Percentiles rank a stretch among this genome's conserved stretches.
Evolutionary conservation across 2,329 filamentous ascomycete genomes (phyloP).

Genomic region (Cytospora leucostoma): DNA sequence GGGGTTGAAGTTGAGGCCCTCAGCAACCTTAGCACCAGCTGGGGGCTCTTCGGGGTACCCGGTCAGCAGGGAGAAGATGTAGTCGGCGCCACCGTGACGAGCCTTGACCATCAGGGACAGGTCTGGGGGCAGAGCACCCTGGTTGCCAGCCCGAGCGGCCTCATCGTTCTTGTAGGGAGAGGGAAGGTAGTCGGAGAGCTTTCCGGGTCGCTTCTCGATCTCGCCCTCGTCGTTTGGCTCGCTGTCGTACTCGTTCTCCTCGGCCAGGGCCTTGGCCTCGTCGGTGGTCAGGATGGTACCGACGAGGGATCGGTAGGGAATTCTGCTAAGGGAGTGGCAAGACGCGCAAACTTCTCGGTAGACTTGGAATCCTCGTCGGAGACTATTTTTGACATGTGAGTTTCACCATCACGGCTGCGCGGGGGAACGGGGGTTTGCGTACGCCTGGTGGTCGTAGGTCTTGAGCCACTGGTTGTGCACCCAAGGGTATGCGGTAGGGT

Average conservation of each 20-base stretch:
- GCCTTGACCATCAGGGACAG: slow-evolving; percentile 97
- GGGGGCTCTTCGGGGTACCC: slow-evolving; percentile 97
- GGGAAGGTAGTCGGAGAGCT: slow-evolving; percentile 96
- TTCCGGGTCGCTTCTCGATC: slow-evolving; percentile 97
- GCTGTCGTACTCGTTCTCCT: slow-evolving; percentile 97
- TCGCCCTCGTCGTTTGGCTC: slow-evolving; percentile 98
- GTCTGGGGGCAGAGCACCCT: slow-evolving; percentile 95
- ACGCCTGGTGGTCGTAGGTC: slow-evolving; percentile 97
- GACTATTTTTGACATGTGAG: slow-evolving; percentile 57
- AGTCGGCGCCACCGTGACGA: slow-evolving; percentile 95
- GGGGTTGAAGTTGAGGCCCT: slow-evolving; percentile 98
- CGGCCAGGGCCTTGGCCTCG: slow-evolving; percentile 94
- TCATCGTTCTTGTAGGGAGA: slow-evolving; percentile 98
- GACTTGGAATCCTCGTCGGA: slow-evolving; percentile 98
- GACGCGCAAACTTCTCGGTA: slow-evolving; percentile 98
- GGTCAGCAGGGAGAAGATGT: slow-evolving; percentile 95
- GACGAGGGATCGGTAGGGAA: slow-evolving; percentile 91
- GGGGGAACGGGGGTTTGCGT: slow-evolving; percentile 49
- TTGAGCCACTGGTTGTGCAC: slow-evolving; percentile 89
- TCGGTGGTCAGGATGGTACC: slow-evolving; percentile 92
- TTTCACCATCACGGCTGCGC: slow-evolving; percentile 7
- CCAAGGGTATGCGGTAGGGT: slow-evolving; percentile 92
- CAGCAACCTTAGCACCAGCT: slow-evolving; percentile 79
- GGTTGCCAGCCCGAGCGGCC: slow-evolving; percentile 96
- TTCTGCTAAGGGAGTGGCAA: slow-evolving; percentile 93